These are phyloP conservation scores for Nasturtium officinale DNA, from an alignment of 345 rosid species.

Conservation along the genomic window DNA sequence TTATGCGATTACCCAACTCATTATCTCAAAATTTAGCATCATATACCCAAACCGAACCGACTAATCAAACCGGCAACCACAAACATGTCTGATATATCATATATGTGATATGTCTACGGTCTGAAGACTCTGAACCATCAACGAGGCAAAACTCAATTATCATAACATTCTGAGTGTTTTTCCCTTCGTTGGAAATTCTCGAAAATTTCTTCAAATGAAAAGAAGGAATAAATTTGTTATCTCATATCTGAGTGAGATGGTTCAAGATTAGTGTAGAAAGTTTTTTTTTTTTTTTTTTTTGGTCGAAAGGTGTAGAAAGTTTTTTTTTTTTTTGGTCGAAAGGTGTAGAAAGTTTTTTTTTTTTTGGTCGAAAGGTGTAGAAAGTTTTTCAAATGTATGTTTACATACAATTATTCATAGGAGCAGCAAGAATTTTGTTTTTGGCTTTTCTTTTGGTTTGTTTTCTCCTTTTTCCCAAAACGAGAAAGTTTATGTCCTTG, in stretches of 20 bases:
- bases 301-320: not conserved
- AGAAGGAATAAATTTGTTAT: not conserved
- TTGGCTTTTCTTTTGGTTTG: not conserved
- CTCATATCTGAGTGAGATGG: not conserved
- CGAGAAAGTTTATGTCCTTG: constrained; percentile 23
- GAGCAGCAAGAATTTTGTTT: constrained; percentile 18
- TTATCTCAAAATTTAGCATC: too few relatives aligned
- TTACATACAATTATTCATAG: constrained; percentile 28
- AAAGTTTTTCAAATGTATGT: not conserved
- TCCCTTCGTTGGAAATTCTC: not conserved
- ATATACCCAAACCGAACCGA: not conserved
- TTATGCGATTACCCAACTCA: too few relatives aligned
- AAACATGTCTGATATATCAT: too few relatives aligned
- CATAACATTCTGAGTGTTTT: not conserved
- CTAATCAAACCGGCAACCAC: not conserved
- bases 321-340: too few relatives aligned
- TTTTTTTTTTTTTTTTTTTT: too few relatives aligned
- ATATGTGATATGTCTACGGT: too few relatives aligned
- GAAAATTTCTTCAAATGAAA: not conserved
- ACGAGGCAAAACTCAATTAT: too few relatives aligned
- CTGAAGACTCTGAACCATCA: too few relatives aligned
- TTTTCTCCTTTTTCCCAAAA: not conserved
- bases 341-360: not conserved
- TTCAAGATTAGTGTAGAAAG: not conserved
- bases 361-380: too few relatives aligned